Evolutionary conservation across 768 basidiomycete genomes (phyloP), one percentile per base, ranked within the genome.

Genomic region (Tulasnella sp.): DNA sequence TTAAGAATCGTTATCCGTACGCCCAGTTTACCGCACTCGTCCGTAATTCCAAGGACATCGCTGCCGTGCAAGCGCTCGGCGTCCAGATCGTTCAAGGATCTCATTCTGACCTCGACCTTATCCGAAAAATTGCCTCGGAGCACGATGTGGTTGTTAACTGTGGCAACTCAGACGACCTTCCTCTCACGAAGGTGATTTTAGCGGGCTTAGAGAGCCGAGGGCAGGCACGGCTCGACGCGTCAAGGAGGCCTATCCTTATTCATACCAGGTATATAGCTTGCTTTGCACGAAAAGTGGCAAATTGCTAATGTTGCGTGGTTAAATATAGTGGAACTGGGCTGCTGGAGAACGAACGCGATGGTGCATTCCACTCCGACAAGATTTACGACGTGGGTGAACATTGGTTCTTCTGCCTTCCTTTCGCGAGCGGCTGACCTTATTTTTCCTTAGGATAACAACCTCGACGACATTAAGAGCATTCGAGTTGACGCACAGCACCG

Each of bases 1-100:
- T 86, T 0, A 82, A 86, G 54, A 85, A 85, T 75, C 60, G 79
- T 31, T 81, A 85, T 77, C 84, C 84, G 0, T 83, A 85, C 78
- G 81, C 79, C 72, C 31, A 73, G 24, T 81, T 69, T 58, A 60
- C 75, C 22, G 83, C 83, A 9, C 69, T 83, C 9, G 83, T 83
- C 9, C 83, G 83, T 20, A 81, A 54, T 48, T 28, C 54, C 28
- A 80, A 80, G 41, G 76, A 81, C 64, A 76, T 73, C 41, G 31
- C 73, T 22, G 83, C 81, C 12, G 76, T 83, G 28, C 75, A 79
- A 76, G 73, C 54, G n/a, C 40, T 80, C 7, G 82, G 82, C 31
- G 81, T 83, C 34, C 77, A 76, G 44, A 46, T 72, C 46, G 41
- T 82, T 41, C 28, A 75, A 24, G 82, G 82, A 40, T 74, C 78